A percentile compares a stretch with the other conserved stretches of the same genome.
Conservation (phyloP, 2,329 filamentous ascomycete species). For the Exophiala bonariae region DNA sequence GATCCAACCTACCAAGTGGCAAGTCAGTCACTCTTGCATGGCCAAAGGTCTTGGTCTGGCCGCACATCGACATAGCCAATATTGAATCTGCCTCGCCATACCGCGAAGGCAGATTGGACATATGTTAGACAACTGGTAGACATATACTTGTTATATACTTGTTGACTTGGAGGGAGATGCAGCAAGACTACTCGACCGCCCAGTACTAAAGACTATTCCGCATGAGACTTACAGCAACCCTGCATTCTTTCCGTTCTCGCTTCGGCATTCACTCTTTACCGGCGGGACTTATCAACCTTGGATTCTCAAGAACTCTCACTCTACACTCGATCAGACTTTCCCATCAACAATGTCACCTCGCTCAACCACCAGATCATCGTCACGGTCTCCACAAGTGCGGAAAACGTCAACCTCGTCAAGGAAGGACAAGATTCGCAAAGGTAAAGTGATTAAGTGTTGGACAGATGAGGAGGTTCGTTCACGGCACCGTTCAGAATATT, state of each 20-base stretch:
- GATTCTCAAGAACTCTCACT: background rate
- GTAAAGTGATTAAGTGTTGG: constrained; percentile 61
- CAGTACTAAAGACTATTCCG: background rate
- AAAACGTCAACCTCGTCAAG: constrained; percentile 46
- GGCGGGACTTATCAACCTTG: background rate
- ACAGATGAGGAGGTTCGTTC: constrained; percentile 75
- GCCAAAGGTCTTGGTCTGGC: constrained; percentile 12
- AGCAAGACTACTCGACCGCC: constrained; percentile 3
- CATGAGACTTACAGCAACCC: background rate
- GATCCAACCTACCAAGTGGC: constrained; percentile 4
- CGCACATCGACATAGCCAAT: constrained; percentile 15
- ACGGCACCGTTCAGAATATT: no score
- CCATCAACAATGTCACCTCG: constrained; percentile 13
- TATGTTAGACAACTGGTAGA: constrained; percentile 44
- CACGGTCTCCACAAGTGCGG: constrained; percentile 69
- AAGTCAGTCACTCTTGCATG: constrained; percentile 12
- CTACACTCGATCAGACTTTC: constrained; percentile 35
- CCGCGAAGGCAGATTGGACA: constrained; percentile 30
- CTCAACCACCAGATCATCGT: constrained; percentile 62
- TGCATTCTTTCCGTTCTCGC: background rate
- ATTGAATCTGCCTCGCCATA: constrained; percentile 20
- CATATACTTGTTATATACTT: constrained; percentile 53
- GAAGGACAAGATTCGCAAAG: constrained; percentile 23
- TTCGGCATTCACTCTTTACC: background rate
- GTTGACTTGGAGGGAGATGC: constrained; percentile 41